Evolutionary conservation across 73 alveolate species (phyloP), one percentile per base, ranked within the genome.

Genomic region (Paramecium bursaria): DNA sequence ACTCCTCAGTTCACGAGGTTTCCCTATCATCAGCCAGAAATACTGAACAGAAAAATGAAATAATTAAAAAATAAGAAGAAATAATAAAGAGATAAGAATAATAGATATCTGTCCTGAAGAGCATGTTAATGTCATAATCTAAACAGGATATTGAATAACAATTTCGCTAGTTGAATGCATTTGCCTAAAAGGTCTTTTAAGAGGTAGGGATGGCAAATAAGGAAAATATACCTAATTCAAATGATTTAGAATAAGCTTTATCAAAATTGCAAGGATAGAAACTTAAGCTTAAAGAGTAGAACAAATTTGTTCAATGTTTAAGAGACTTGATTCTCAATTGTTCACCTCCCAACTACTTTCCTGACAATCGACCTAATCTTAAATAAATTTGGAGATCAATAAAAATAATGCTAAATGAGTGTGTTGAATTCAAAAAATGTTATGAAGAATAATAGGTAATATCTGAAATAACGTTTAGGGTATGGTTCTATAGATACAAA

Each of bases 51-150:
- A 21, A 67, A 67, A 39, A 13, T 67, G 82, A 67, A 67, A 25
- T 67, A 23, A 67, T 67, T 4, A 67, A 27, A 21, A 35, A 67
- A 67, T n/a, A 67, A 21, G 82, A 67, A 67, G 82, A 67, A 67
- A 25, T 25, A 10, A 67, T 67, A 4, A 1, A 31, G 9, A 39
- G 44, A 10, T 21, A 25, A 21, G 47, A 67, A 39, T 30, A 61
- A 22, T 22, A 61, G 44, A 21, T 14, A 1, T 14, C 33, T 21
- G 46, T 33, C 4, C 57, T 35, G 17, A 17, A 67, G 27, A 30
- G 19, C 10, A 14, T 67, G n/a, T 39, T 67, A 3, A 22, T 17
- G 4, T 39, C 33, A 39, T 67, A 67, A 39, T 39, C 5, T 7
- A 7, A 39, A 39, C 49, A 7, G 5, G 11, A 39, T 39, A 39